Conservation (phyloP, 306 rosid species). For the Sphenostylis stenocarpa region DNA sequence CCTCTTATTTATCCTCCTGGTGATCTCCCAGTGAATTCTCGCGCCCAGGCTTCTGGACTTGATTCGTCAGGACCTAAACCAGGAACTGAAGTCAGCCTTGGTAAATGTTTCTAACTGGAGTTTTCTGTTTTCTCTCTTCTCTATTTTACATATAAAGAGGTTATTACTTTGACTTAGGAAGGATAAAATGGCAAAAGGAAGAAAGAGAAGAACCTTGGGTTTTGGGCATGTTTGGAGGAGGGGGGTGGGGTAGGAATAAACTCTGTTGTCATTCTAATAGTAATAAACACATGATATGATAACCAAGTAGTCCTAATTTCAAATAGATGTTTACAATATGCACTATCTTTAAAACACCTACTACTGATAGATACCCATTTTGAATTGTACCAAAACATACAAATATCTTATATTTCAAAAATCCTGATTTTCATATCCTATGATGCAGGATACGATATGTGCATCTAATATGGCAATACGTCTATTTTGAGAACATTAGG, state of each 20-base stretch:
- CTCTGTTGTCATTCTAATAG: background rate
- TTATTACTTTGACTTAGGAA: background rate
- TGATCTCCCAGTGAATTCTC: constrained; percentile 46
- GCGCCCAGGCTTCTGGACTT: constrained; percentile 67
- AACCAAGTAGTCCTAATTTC: background rate
- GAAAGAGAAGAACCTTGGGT: background rate
- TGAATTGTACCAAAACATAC: background rate
- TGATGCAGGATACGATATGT: background rate
- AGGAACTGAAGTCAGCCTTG: constrained; percentile 76
- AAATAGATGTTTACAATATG: background rate
- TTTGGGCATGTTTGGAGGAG: background rate
- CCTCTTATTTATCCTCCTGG: constrained; percentile 64
- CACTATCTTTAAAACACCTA: background rate
- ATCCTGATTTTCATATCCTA: background rate
- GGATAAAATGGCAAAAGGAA: background rate
- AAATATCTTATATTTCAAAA: background rate
- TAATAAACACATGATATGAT: background rate
- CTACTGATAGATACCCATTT: background rate
- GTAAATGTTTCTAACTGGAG: constrained; percentile 47
- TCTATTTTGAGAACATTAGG: no score
- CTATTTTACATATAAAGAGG: background rate
- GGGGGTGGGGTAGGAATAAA: background rate
- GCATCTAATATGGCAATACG: no score
- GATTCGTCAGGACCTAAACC: constrained; percentile 66
- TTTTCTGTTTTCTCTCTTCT: constrained; percentile 25